A percentile compares a stretch with the other conserved stretches of the same genome.
These are phyloP conservation scores for Morella rubra DNA, from an alignment of 306 rosid species.

Conservation along the genomic window DNA sequence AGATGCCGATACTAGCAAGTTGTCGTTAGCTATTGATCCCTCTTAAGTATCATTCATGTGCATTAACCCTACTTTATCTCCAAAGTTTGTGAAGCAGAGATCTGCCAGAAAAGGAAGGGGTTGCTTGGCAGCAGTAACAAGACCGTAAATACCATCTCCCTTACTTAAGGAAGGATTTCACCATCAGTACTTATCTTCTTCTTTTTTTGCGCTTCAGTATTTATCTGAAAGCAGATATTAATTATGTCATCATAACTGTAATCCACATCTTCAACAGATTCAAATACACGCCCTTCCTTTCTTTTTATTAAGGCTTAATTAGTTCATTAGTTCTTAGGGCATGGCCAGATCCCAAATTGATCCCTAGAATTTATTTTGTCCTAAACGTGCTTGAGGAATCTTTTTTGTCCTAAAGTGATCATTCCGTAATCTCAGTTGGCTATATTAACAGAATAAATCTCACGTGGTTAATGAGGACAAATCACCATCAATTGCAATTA, in stretches of 20 bases:
- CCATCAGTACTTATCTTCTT: neutral
- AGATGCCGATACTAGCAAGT: neutral
- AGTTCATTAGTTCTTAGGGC: too few species aligned
- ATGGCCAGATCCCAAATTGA: too few species aligned
- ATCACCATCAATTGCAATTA: too few species aligned
- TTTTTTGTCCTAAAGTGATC: too few species aligned
- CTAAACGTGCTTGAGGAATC: too few species aligned
- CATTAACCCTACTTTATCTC: neutral
- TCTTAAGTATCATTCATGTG: neutral
- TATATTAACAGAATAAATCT: too few species aligned
- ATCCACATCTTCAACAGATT: neutral
- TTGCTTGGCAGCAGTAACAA: neutral
- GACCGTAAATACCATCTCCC: neutral
- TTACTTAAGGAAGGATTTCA: neutral
- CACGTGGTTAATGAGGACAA: too few species aligned
- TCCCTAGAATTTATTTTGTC: too few species aligned
- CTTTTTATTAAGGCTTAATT: neutral
- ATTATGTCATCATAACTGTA: neutral
- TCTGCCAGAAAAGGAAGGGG: neutral
- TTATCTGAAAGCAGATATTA: neutral
- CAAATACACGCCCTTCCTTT: neutral
- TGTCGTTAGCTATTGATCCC: neutral
- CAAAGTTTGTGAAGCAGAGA: neutral
- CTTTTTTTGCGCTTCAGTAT: neutral
- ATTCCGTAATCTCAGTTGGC: too few species aligned